phyloP scores from a whole-genome alignment of 768 basidiomycete genomes.

The Termitomyces sp. region DNA sequence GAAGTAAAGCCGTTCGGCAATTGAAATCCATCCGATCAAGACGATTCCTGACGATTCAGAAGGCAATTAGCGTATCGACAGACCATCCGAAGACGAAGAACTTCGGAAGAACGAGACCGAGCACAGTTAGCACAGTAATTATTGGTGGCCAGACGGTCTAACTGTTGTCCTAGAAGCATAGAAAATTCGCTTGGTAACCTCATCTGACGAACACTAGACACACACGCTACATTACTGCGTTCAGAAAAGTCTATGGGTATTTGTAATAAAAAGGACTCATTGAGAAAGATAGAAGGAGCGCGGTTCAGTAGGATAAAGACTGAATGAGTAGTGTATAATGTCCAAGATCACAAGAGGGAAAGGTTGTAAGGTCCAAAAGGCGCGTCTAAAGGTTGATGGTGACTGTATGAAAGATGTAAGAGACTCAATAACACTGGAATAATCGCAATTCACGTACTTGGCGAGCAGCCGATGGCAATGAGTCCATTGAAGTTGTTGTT shows the following conservation, averaged over 20 bases:
- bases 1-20: no score
- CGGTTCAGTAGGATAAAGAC: not conserved
- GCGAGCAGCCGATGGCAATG: slow-evolving; percentile 38
- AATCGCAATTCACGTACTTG: slow-evolving; percentile 28
- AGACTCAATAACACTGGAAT: not conserved
- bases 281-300: slow-evolving; percentile 4
- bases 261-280: not conserved
- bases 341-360: not conserved
- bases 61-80: no score
- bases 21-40: no score
- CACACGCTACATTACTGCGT: not conserved
- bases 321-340: not conserved
- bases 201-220: not conserved
- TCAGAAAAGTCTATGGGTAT: not conserved
- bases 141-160: not conserved
- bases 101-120: not conserved
- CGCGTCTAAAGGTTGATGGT: slow-evolving; percentile 18
- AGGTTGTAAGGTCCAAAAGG: not conserved
- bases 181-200: not conserved
- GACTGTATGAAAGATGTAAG: slow-evolving; percentile 11
- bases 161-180: not conserved
- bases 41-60: no score
- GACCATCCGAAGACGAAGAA: not conserved
- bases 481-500: slow-evolving; percentile 41
- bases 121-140: not conserved